Evolutionary conservation across 345 rosid genomes (phyloP).

Genomic region (Brassica napus): Da-Ae NC_063440.1:2272001-2272500

Average conservation of each 20-base stretch:
- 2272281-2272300: background rate
- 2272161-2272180: background rate
- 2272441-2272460: background rate
- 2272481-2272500: background rate
- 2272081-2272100: conserved; percentile 15
- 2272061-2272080: conserved; percentile 27
- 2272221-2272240: conserved; percentile 8
- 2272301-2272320: background rate
- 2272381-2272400: conserved; percentile 8
- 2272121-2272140: background rate
- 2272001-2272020: conserved; percentile 33
- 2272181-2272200: background rate
- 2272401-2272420: background rate
- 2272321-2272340: background rate
- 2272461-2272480: background rate
- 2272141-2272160: background rate
- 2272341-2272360: conserved; percentile 5
- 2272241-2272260: background rate
- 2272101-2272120: background rate
- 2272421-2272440: background rate
- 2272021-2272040: conserved; percentile 42
- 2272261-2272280: conserved; percentile 14
- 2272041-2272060: conserved; percentile 41
- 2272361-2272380: conserved; percentile 2
- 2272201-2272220: background rate